A percentile compares a stretch with the other conserved stretches of the same genome.
Evolutionary conservation across 2,329 filamentous ascomycete genomes (phyloP).

Genomic region (Myriosclerotinia scirpicola): DNA sequence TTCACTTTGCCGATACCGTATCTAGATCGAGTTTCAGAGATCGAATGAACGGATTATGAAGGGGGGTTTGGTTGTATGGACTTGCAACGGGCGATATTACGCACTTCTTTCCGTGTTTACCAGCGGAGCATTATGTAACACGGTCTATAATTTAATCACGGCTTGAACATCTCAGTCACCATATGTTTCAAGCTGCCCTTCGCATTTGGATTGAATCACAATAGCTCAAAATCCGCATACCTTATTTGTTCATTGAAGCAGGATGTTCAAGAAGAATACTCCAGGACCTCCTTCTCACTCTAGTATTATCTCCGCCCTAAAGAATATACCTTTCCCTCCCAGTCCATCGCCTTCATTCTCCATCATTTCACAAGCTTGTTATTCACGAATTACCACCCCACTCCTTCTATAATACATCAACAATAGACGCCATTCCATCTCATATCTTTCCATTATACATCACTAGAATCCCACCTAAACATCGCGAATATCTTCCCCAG

Average conservation of each 20-base stretch:
- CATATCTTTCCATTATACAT: too few relatives aligned
- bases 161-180: background rate
- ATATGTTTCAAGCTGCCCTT: background rate
- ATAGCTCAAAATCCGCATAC: background rate
- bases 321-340: background rate
- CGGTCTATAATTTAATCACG: background rate
- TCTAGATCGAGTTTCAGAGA: background rate
- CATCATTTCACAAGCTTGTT: too few relatives aligned
- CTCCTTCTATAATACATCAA: too few relatives aligned
- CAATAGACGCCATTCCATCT: too few relatives aligned
- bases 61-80: too few relatives aligned
- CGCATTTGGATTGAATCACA: background rate
- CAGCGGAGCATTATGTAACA: background rate
- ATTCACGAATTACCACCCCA: too few relatives aligned
- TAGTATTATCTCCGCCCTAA: background rate
- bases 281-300: background rate
- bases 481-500: too few relatives aligned
- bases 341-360: too few relatives aligned
- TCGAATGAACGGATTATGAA: background rate
- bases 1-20: conserved; percentile 17
- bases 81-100: background rate
- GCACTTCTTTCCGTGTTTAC: background rate
- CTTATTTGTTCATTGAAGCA: background rate
- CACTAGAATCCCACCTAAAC: too few relatives aligned
- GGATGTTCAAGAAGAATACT: background rate